Evolutionary conservation across 805 yeast species (phyloP), one percentile per base, ranked within the genome.

Genomic region (Lipomyces starkeyi): DNA sequence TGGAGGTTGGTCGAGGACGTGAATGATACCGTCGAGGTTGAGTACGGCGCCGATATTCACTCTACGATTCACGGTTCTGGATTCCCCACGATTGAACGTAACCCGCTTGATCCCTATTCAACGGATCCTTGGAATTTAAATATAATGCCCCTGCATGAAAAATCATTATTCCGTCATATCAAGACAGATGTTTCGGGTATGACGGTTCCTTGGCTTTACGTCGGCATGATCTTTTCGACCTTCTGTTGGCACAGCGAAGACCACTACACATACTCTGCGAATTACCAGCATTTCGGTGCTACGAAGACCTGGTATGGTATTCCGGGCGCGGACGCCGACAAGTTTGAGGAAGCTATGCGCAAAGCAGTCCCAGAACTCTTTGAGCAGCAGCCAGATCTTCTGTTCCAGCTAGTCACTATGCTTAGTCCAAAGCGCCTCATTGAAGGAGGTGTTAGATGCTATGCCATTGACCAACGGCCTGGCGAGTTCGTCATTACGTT

Each of bases 191-290:
- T 94, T 1, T 89, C 97, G 0, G 98, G 98, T 0, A 93, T 93
- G 92, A 93, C 98, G 0, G 85, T 91, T 22, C 98, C 98, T 0
- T 93, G 98, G 98, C 84, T 93, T 2, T 93, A 93, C 75, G 87
- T 93, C 17, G 98, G 98, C 0, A 91, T 96, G 62, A 82, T 91
- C 61, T 87, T 92, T 74, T 90, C 97, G 1, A 91, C 98, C 0
- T 94, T 94, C 76, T 93, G 98, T 78, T 94, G 98, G 97, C 98
- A 94, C 77, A 89, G 91, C 67, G 98, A 93, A 75, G 98, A 93
- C 78, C 98, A 94, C 76, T 92, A 91, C 76, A 91, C 97, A 0
- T 82, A 91, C 69, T 90, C 97, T 61, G 93, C 96, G 3, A 94
- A 94, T 77, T 93, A 93, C 77, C 96, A 96, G 77, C 97, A 93